Evolutionary conservation across 768 basidiomycete genomes (phyloP), one percentile per base, ranked within the genome.

Genomic region (Hirschioporus abietinus): DNA sequence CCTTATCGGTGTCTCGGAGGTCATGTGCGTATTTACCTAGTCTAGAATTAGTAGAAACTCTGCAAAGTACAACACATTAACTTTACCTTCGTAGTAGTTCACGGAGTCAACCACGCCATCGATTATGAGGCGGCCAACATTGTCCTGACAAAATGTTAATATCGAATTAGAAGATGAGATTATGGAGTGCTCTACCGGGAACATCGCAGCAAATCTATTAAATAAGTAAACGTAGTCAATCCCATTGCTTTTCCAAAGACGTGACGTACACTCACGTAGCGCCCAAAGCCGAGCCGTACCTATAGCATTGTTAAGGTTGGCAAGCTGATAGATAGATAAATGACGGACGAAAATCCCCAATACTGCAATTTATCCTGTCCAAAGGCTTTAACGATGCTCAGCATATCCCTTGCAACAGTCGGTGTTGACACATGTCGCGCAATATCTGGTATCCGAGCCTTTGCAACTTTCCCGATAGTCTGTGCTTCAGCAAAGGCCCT

Each of bases 81-180:
- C 60, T 34, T 34, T 61, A 61, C 60, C 30, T 25, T 34, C 72
- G 8, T n/a, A 60, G 67, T 72, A 72, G 68, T 72, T 71, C 35
- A 72, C 60, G 5, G 68, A 63, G 66, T 76, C 74, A 24, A 66
- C 71, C 1, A 76, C 74, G 57, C 76, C 76, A 64, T 77, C 76
- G 30, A 77, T 71, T 42, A 76, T 67, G 1, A 77, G 60, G 2
- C 74, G 70, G 23, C 69, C 76, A 12, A 77, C 71, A 63, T 77
- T 72, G 66, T 76, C 72, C 17, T 70, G 10, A 0, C 8, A 9
- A 23, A 12, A 36, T 9, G 64, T 25, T 27, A 24, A 6, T 63
- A 15, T 36, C 6, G 35, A 30, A 8, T 61, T 5, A 12, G 26
- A 15, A 27, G 64, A 1, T 61, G 60, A 34, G 15, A 7, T 3